Evolutionary conservation across 2,329 filamentous ascomycete genomes (phyloP), one percentile per base, ranked within the genome.

Genomic region (Pestalotiopsis sp.): DNA sequence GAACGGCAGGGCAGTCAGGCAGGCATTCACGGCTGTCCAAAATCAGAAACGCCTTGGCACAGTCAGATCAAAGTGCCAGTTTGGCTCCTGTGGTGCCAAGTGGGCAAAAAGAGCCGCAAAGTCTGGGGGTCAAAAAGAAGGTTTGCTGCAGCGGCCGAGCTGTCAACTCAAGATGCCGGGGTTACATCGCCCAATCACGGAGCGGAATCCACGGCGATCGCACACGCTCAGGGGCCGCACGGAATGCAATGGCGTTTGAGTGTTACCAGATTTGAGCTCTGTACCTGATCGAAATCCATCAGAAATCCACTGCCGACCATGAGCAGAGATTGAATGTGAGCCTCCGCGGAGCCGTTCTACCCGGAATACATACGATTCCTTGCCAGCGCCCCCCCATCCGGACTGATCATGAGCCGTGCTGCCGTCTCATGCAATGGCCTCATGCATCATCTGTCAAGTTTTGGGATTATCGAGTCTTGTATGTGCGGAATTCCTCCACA

Each of bases 141-240:
- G 63, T 66, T 66, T 66, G 17, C 45, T 49, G 63, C 63, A n/a
- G 20, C 12, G 52, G 27, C 41, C 23, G 45, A 25, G 41, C 62
- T 64, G 63, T 31, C 63, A 66, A 56, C 45, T 66, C 63, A 66
- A 56, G 36, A 36, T 66, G 63, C 63, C 63, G 63, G 63, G 25
- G 27, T 56, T 36, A 23, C 17, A 36, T 45, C 11, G 49, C 41
- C 63, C 36, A 65, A 49, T 45, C 40, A 52, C 4, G 14, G 27
- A 20, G 23, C 38, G 23, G 41, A 20, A 13, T 65, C 41, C n/a
- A 23, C n/a, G 62, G 20, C 41, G 62, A 65, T 65, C 62, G 62
- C 62, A 65, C 62, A 49, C 62, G 23, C 25, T 65, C 62, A 65
- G 62, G 62, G 62, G 62, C 49, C 62, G 40, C 25, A 40, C 38